Evolutionary conservation across 106 monocot genomes (phyloP), one percentile per base, ranked within the genome.

Genomic region (Hemerocallis citrina): DNA sequence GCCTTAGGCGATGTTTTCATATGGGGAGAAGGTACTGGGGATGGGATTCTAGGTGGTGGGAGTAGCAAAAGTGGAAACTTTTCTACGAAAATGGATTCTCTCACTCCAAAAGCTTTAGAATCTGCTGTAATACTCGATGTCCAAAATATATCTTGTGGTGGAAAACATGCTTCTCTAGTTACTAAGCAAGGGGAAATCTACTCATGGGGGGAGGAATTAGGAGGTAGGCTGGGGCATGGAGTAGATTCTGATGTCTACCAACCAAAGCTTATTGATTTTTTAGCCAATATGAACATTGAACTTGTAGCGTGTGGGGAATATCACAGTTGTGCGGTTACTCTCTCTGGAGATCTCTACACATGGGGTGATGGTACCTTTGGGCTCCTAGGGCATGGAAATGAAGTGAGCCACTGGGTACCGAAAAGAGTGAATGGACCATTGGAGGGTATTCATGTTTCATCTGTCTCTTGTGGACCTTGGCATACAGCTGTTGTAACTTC

Each of bases 181-280:
- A 94, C 89, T 52, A 94, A 94, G 59, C 94, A 89, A 80, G 94
- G 94, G 29, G 94, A 94, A 73, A 83, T 89, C 30, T 94, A 89
- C 52, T 76, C 89, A 29, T 94, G 94, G 94, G 94, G 94, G 14
- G 80, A 94, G 68, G 94, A 94, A 69, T 89, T 85, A 72, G 94
- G 94, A 14, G 94, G 94, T 31, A 73, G 94, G 65, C 82, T 94
- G 62, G 94, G 94, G 12, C 94, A 89, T 64, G 94, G 89, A 34
- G 75, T 89, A 54, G 94, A 94, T 67, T 69, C 77, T 75, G 89
- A 94, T 74, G 85, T 83, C 9, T 75, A 75, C 59, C 94, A 94
- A 34, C 94, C 94, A 22, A 94, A 86, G 61, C 83, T 94, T 44
- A 72, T 94, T 28, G 94, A 94, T 64, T 62, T 85, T 73, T 74